Conservation (phyloP, 441 rosid genomes). For the Erodium chrysanthum region DNA sequence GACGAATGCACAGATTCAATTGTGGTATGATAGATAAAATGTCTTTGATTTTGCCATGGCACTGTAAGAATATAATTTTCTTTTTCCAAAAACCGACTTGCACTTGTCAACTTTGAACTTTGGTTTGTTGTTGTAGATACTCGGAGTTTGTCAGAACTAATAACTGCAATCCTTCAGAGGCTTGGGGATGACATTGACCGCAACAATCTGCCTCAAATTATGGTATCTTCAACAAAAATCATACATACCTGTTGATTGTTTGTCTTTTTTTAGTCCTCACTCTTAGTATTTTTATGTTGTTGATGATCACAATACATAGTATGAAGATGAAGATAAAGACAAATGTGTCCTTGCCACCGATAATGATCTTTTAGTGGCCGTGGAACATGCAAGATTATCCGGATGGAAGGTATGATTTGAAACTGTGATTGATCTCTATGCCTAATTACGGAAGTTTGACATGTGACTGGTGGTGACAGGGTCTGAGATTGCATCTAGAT, state of each 20-base stretch:
- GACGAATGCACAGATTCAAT: slow-evolving; percentile 83
- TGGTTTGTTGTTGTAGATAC: slow-evolving; percentile 31
- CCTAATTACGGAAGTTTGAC: too few species aligned
- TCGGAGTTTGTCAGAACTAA: slow-evolving; percentile 61
- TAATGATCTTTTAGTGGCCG: slow-evolving; percentile 64
- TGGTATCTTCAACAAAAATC: slow-evolving; percentile 15
- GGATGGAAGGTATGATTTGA: slow-evolving; percentile 74
- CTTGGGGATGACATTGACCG: slow-evolving; percentile 73
- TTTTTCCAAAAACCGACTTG: too few species aligned
- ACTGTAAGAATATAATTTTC: too few species aligned
- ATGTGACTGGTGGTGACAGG: slow-evolving; percentile 32
- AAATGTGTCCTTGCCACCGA: slow-evolving; percentile 86
- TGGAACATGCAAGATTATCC: slow-evolving; percentile 72
- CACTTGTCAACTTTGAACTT: background rate
- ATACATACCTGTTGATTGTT: too few species aligned
- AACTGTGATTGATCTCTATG: too few species aligned
- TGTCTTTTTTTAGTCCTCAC: too few species aligned
- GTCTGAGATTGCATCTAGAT: slow-evolving; percentile 79
- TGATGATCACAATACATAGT: slow-evolving; percentile 7
- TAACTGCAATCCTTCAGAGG: slow-evolving; percentile 78
- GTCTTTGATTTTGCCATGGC: too few species aligned
- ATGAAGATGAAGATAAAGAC: slow-evolving; percentile 93
- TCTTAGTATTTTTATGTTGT: too few species aligned
- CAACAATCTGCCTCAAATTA: slow-evolving; percentile 65
- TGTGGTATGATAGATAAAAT: slow-evolving; percentile 42